Percentiles rank a stretch among this genome's conserved stretches.
Evolutionary conservation across 768 basidiomycete genomes (phyloP).

Genomic region (Cystobasidium ongulense): DNA sequence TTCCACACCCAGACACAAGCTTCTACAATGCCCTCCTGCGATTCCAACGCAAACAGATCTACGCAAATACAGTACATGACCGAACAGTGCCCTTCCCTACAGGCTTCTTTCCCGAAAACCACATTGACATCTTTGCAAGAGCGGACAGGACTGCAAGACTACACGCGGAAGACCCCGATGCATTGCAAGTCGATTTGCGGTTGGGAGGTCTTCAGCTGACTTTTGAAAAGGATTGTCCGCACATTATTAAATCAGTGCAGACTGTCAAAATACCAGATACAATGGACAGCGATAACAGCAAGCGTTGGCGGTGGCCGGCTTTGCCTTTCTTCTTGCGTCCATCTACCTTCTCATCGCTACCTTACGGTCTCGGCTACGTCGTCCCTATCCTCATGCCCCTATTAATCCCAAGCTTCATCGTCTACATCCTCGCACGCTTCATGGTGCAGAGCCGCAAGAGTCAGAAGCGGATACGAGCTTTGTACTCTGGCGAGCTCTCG

Average conservation of each 20-base stretch:
- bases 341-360: conserved; percentile 3
- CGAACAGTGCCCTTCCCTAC: conserved; percentile 74
- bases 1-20: conserved; percentile 53
- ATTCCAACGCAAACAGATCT: conserved; percentile 65
- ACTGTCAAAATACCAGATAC: background rate
- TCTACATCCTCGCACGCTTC: conserved; percentile 21
- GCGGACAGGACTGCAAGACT: conserved; percentile 14
- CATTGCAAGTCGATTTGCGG: background rate
- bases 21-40: conserved; percentile 64
- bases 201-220: conserved; percentile 7
- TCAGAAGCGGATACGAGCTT: conserved; percentile 18
- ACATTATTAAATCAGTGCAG: background rate
- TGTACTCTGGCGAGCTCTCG: conserved; percentile 14
- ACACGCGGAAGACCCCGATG: background rate
- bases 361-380: conserved; percentile 19
- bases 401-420: conserved; percentile 21
- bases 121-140: conserved; percentile 16
- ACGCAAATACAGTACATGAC: conserved; percentile 65
- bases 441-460: conserved; percentile 4
- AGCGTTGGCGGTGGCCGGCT: background rate
- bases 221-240: conserved; percentile 10
- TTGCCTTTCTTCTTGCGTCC: conserved; percentile 24
- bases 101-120: conserved; percentile 52
- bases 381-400: conserved; percentile 18
- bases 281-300: background rate